Conservation (phyloP, 768 basidiomycete species). For the Suillus lakei region DNA sequence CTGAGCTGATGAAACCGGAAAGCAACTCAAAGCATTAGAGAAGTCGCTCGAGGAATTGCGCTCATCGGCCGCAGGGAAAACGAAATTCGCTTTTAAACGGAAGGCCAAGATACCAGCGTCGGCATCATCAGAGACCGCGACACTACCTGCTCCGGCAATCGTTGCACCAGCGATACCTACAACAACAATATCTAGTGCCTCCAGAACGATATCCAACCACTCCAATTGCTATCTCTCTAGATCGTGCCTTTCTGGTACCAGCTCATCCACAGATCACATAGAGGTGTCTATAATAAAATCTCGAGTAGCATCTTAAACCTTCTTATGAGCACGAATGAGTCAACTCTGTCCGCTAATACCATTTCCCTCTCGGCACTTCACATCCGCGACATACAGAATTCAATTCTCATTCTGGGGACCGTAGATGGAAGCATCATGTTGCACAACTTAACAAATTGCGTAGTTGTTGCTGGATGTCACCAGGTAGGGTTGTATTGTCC, state of each 20-base stretch:
- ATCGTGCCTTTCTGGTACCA: slow-evolving; percentile 39
- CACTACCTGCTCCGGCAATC: neutral
- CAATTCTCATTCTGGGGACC: slow-evolving; percentile 66
- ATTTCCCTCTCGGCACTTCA: slow-evolving; percentile 61
- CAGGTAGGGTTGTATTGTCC: slow-evolving; percentile 57
- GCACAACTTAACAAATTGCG: slow-evolving; percentile 62
- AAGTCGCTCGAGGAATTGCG: slow-evolving; percentile 56
- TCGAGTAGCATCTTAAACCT: slow-evolving; percentile 75
- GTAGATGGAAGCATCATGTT: slow-evolving; percentile 77
- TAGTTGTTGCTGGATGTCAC: slow-evolving; percentile 76
- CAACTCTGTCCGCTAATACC: slow-evolving; percentile 18
- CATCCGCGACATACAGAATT: slow-evolving; percentile 35
- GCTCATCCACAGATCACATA: slow-evolving; percentile 40
- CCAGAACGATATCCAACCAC: slow-evolving; percentile 46
- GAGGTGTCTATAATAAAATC: slow-evolving; percentile 70
- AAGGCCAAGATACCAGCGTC: slow-evolving; percentile 34
- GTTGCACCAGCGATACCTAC: slow-evolving; percentile 2
- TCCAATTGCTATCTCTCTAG: slow-evolving; percentile 51
- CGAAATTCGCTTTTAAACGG: slow-evolving; percentile 74
- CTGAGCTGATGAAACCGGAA: slow-evolving; percentile 16
- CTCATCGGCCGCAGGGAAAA: slow-evolving; percentile 46
- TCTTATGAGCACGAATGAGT: slow-evolving; percentile 30
- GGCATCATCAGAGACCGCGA: slow-evolving; percentile 9
- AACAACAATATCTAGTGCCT: slow-evolving; percentile 27
- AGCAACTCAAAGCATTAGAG: slow-evolving; percentile 76